Conservation (phyloP, 2,329 filamentous ascomycete species). For the Fusarium sp. region DNA sequence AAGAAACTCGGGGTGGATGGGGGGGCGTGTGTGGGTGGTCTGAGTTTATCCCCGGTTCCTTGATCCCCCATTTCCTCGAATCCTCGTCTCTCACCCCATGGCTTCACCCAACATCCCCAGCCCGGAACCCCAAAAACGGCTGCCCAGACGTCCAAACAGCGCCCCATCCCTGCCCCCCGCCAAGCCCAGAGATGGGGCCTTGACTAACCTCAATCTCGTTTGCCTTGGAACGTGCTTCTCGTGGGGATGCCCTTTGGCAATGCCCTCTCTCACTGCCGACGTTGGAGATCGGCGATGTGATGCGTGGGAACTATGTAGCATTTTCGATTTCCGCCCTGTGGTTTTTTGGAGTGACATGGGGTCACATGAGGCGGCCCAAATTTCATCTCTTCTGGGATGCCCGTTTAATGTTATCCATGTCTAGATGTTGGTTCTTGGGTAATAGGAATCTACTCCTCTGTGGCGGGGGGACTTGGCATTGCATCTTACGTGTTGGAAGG, state of each 20-base stretch:
- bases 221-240: conserved; percentile 38
- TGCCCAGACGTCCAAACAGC: conserved; percentile 7
- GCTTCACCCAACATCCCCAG: too few species aligned
- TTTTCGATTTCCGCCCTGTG: conserved; percentile 14
- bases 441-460: conserved; percentile 2
- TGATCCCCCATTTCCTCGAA: not conserved
- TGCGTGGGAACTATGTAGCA: conserved; percentile 13
- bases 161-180: not conserved
- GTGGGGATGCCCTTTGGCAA: conserved; percentile 23
- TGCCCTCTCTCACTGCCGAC: conserved; percentile 12
- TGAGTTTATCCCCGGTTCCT: conserved; percentile 40
- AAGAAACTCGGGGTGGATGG: conserved; percentile 2
- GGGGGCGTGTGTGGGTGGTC: conserved; percentile 26
- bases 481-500: not conserved
- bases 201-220: conserved; percentile 46
- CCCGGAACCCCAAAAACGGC: not conserved
- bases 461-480: not conserved
- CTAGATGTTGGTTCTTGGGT: conserved; percentile 4
- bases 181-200: conserved; percentile 29
- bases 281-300: conserved; percentile 22
- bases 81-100: too few species aligned
- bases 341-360: conserved; percentile 3
- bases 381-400: not conserved
- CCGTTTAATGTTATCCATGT: conserved; percentile 6
- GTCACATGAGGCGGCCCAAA: conserved; percentile 5